These are phyloP conservation scores for Parmelia sp. DNA, from an alignment of 495 filamentous ascomycete genomes.

Conservation along the genomic window DNA sequence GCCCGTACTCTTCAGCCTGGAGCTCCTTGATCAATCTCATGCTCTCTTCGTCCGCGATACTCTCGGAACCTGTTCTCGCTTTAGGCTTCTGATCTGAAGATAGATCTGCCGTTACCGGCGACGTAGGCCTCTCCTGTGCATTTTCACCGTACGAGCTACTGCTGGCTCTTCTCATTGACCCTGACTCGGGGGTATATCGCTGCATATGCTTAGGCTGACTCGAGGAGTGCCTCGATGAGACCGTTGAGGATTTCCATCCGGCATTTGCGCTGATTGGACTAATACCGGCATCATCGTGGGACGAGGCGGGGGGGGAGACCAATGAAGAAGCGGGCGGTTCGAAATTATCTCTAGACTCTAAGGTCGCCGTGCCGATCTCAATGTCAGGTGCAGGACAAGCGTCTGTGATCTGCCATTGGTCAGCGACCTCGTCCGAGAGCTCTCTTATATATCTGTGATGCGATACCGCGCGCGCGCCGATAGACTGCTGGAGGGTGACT, in stretches of 20 bases:
- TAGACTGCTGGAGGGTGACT: not conserved
- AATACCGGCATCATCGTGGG: constrained; percentile 43
- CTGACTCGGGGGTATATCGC: constrained; percentile 38
- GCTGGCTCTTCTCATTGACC: constrained; percentile 28
- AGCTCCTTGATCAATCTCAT: constrained; percentile 51
- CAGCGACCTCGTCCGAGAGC: not conserved
- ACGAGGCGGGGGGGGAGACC: constrained; percentile 49
- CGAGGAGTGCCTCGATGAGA: constrained; percentile 45
- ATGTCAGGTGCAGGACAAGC: constrained; percentile 3
- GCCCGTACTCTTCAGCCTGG: constrained; percentile 53
- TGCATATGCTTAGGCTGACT: constrained; percentile 42
- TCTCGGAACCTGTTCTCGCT: constrained; percentile 23
- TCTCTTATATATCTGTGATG: not conserved
- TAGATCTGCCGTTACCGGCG: constrained; percentile 30
- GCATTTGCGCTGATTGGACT: constrained; percentile 27
- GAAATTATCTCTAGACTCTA: constrained; percentile 12
- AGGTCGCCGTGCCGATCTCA: not conserved
- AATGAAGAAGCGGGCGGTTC: constrained; percentile 34
- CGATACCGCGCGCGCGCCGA: not conserved
- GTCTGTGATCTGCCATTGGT: constrained; percentile 2
- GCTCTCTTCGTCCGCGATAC: constrained; percentile 46
- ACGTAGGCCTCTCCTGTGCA: constrained; percentile 29
- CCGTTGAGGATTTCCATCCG: constrained; percentile 35
- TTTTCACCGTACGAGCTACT: constrained; percentile 25
- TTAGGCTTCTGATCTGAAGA: constrained; percentile 6